These are phyloP conservation scores for Aureobasidium sp. DNA, from an alignment of 2,329 filamentous ascomycete genomes.

Conservation along the genomic window DNA sequence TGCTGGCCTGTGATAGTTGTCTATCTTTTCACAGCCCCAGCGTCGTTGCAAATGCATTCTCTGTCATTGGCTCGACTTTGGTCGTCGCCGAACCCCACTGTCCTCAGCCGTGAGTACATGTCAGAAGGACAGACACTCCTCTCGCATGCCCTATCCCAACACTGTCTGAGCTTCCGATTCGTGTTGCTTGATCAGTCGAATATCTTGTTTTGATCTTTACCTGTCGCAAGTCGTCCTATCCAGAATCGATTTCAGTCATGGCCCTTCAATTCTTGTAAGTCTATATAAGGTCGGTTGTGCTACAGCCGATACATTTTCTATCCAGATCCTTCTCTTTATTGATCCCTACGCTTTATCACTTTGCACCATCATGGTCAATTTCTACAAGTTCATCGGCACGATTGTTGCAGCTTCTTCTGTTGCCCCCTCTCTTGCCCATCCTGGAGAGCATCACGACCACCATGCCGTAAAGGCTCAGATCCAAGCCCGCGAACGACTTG, in stretches of 20 bases:
- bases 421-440: slow-evolving; percentile 24
- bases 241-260: background rate
- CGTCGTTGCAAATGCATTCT: background rate
- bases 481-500: slow-evolving; percentile 21
- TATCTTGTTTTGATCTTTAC: background rate
- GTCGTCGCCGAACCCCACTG: background rate
- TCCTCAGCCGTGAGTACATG: background rate
- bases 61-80: background rate
- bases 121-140: background rate
- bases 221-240: background rate
- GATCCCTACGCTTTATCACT: too few relatives aligned
- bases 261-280: background rate
- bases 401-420: background rate
- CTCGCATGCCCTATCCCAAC: background rate
- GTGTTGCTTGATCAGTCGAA: background rate
- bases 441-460: slow-evolving; percentile 30
- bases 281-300: background rate
- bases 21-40: background rate
- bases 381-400: background rate
- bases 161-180: background rate
- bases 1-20: background rate
- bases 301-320: background rate
- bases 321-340: too few relatives aligned
- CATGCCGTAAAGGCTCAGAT: slow-evolving; percentile 28
- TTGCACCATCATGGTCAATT: background rate